Evolutionary conservation across 2,329 filamentous ascomycete genomes (phyloP).

Genomic region (Clathrospora elynae): DNA sequence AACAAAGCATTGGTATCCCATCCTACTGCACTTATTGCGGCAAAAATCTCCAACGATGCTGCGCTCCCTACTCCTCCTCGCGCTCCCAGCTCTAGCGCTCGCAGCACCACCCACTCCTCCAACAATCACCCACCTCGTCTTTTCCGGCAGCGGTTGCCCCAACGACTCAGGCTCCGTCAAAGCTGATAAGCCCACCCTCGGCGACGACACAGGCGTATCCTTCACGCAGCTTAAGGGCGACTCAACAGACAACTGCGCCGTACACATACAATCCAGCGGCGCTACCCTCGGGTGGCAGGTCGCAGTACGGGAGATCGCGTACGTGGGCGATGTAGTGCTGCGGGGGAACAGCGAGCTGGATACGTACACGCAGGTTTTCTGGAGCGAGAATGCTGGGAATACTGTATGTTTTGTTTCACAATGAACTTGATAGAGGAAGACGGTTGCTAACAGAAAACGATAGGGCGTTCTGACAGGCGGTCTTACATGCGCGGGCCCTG

Average conservation of each 20-base stretch:
- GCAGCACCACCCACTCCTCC: conserved; percentile 31
- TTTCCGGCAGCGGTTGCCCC: conserved; percentile 38
- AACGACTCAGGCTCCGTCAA: conserved; percentile 33
- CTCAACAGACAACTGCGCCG: conserved; percentile 37
- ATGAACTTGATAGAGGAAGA: not conserved
- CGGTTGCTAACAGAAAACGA: not conserved
- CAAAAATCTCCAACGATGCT: conserved; percentile 14
- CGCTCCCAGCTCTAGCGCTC: conserved; percentile 17
- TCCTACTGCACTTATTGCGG: not conserved
- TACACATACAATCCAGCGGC: conserved; percentile 36
- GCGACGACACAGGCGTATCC: conserved; percentile 30
- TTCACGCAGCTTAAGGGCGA: conserved; percentile 34
- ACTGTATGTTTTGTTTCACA: conserved; percentile 27
- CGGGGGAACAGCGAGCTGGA: conserved; percentile 32
- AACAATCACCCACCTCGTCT: conserved; percentile 31
- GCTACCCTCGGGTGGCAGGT: conserved; percentile 38
- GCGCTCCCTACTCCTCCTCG: conserved; percentile 22
- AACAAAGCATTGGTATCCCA: not conserved
- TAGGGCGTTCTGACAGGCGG: conserved; percentile 28
- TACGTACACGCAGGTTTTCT: conserved; percentile 34
- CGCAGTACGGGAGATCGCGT: conserved; percentile 32
- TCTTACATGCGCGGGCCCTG: conserved; percentile 31
- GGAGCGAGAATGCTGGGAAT: conserved; percentile 37
- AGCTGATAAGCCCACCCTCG: conserved; percentile 18
- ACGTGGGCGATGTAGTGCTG: conserved; percentile 31